Conservation (phyloP, 208 protist genomes). For the Trypanosoma conorhini region DNA sequence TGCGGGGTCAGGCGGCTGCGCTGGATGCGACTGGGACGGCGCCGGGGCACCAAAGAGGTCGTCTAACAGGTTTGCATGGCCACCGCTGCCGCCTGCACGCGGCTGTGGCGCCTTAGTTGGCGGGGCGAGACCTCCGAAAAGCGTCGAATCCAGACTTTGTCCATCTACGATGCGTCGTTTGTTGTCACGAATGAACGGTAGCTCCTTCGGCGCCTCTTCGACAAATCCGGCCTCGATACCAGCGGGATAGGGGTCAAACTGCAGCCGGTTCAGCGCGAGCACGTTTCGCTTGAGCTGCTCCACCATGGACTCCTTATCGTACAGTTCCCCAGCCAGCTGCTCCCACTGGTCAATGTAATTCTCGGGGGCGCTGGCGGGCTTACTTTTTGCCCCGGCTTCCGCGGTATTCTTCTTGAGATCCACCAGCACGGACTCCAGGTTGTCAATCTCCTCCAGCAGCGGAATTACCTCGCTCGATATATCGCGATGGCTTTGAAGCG, state of each 20-base stretch:
- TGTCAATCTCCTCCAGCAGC: conserved; percentile 69
- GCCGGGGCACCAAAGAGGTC: conserved; percentile 71
- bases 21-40: conserved; percentile 11
- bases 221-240: conserved; percentile 69
- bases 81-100: background rate
- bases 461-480: conserved; percentile 76
- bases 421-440: conserved; percentile 54
- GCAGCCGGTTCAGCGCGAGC: conserved; percentile 77
- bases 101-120: background rate
- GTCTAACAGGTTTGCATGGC: conserved; percentile 54
- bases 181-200: conserved; percentile 79
- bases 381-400: background rate
- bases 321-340: conserved; percentile 66
- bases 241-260: conserved; percentile 83
- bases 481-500: conserved; percentile 64
- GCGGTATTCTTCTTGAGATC: conserved; percentile 38
- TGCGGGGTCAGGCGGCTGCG: conserved; percentile 11
- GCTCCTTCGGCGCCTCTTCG: conserved; percentile 73
- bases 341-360: conserved; percentile 75
- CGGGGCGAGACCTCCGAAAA: background rate
- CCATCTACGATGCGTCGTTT: conserved; percentile 50
- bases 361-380: conserved; percentile 30
- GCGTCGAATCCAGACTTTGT: background rate
- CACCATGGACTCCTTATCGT: conserved; percentile 66
- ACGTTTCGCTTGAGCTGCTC: conserved; percentile 71